A percentile compares a stretch with the other conserved stretches of the same genome.
Conservation (phyloP, 1,284 basidiomycete species). For the Ceraceosorus guamensis region DNA sequence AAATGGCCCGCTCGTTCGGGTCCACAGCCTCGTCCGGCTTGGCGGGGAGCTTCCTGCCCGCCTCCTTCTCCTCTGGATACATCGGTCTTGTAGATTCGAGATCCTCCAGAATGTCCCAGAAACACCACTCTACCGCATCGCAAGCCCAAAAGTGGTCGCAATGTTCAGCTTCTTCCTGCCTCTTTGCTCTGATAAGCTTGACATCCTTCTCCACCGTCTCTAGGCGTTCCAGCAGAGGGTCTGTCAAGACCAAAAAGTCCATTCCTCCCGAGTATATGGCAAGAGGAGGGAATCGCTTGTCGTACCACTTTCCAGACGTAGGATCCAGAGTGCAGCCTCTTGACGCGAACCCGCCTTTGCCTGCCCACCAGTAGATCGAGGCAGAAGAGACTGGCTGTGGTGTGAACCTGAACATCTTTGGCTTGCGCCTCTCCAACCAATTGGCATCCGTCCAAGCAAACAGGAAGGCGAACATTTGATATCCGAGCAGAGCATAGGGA, state of each 20-base stretch:
- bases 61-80: conserved; percentile 26
- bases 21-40: too few species aligned
- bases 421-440: conserved; percentile 55
- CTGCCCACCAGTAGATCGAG: conserved; percentile 58
- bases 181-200: conserved; percentile 54
- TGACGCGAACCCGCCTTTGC: conserved; percentile 57
- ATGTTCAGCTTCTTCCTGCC: conserved; percentile 53
- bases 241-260: conserved; percentile 42
- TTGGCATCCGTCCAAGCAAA: conserved; percentile 61
- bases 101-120: conserved; percentile 49
- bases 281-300: conserved; percentile 57
- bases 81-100: conserved; percentile 45
- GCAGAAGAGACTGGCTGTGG: conserved; percentile 58
- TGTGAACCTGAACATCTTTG: conserved; percentile 62
- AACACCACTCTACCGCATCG: conserved; percentile 59
- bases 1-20: too few species aligned
- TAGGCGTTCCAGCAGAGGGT: conserved; percentile 38
- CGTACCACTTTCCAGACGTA: conserved; percentile 54
- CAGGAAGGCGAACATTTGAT: conserved; percentile 59
- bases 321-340: conserved; percentile 58
- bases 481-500: conserved; percentile 48
- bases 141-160: conserved; percentile 56
- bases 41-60: too few species aligned
- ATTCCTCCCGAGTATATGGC: conserved; percentile 54
- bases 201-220: conserved; percentile 49